Conservation (phyloP, 2,329 filamentous ascomycete species). For the Colletotrichum echinochloae region DNA sequence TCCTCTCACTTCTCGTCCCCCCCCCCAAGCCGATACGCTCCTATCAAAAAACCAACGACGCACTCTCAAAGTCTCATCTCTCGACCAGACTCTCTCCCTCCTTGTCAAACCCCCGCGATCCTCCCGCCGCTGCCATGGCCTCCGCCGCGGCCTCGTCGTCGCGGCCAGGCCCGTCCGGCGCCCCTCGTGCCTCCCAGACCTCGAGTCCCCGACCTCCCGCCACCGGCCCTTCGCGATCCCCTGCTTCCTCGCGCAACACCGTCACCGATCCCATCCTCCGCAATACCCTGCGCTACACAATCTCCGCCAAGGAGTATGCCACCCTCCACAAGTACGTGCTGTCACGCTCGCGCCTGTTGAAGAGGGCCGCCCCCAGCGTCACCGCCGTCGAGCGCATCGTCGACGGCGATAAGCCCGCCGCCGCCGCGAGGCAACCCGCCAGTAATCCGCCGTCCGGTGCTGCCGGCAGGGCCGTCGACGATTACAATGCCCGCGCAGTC, state of each 20-base stretch:
- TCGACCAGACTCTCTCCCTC: background rate
- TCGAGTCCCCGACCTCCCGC: conserved; percentile 31
- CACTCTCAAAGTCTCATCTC: background rate
- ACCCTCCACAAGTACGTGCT: conserved; percentile 85
- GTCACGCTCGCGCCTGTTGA: conserved; percentile 73
- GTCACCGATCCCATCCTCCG: conserved; percentile 77
- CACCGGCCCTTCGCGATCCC: conserved; percentile 28
- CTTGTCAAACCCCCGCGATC: background rate
- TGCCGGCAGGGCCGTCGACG: conserved; percentile 59
- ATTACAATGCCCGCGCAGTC: conserved; percentile 77
- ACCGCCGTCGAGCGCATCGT: conserved; percentile 65
- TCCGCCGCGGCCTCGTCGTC: conserved; percentile 39
- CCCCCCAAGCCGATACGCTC: background rate
- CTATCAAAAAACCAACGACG: background rate
- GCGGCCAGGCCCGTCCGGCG: conserved; percentile 32
- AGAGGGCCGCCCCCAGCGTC: conserved; percentile 66
- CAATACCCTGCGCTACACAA: conserved; percentile 88
- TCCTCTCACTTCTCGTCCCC: background rate
- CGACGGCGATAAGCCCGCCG: conserved; percentile 47
- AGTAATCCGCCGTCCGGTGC: conserved; percentile 44
- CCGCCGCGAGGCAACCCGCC: conserved; percentile 37
- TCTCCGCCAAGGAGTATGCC: conserved; percentile 87
- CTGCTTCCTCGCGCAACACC: conserved; percentile 39
- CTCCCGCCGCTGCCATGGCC: conserved; percentile 18
- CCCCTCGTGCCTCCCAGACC: conserved; percentile 14